A percentile compares a stretch with the other conserved stretches of the same genome.
These are phyloP conservation scores for Fusarium secorum DNA, from an alignment of 2,329 filamentous ascomycete species.

Conservation along the genomic window DNA sequence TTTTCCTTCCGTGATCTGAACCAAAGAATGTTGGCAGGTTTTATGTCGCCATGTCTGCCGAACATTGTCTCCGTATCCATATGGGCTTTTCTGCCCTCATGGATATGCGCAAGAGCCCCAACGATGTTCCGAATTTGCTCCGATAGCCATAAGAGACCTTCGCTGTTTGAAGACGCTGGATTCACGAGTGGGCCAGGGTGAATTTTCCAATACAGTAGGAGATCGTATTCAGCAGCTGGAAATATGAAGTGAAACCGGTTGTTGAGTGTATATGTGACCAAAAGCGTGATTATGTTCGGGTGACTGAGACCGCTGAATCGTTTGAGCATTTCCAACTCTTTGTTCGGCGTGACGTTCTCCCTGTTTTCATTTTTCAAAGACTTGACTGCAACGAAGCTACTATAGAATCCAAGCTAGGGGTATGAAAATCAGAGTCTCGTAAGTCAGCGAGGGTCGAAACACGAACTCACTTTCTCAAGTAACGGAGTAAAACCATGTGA, in stretches of 20 bases:
- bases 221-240: neutral
- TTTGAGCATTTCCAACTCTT: neutral
- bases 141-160: neutral
- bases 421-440: neutral
- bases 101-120: neutral
- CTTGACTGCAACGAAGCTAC: neutral
- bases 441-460: fast-evolving
- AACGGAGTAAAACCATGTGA: neutral
- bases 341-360: neutral
- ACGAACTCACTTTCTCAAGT: neutral
- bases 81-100: fast-evolving
- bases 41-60: neutral
- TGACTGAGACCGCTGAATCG: neutral
- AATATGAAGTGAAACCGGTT: neutral
- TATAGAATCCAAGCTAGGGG: neutral
- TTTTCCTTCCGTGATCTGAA: neutral
- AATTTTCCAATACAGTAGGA: neutral
- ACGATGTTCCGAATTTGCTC: neutral
- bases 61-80: neutral
- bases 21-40: neutral
- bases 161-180: neutral
- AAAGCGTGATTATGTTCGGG: neutral
- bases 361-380: neutral
- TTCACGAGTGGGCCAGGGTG: neutral
- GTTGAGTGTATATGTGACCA: neutral